phyloP scores from a whole-genome alignment of 345 rosid species.

The Salix koriyanagi region DNA sequence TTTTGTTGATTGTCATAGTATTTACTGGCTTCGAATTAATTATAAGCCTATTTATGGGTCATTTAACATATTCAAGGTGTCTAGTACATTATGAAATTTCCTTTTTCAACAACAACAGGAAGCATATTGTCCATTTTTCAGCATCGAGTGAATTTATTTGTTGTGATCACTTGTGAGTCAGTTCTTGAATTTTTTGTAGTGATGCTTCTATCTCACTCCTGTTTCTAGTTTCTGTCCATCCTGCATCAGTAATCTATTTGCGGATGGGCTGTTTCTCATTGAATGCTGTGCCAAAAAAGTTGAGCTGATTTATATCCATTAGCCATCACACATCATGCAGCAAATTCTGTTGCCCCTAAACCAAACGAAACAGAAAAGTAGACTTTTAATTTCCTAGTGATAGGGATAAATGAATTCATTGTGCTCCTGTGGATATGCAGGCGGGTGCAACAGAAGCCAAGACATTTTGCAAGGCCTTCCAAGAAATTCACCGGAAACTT shows the following conservation, averaged over 20 bases:
- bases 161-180: not conserved
- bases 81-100: not conserved
- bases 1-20: not conserved
- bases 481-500: constrained; percentile 69
- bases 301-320: not conserved
- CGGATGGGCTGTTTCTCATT: not conserved
- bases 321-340: not conserved
- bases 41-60: not conserved
- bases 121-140: not conserved
- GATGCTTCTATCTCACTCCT: not conserved
- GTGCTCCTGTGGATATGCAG: constrained; percentile 26
- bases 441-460: constrained; percentile 67
- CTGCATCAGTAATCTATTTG: not conserved
- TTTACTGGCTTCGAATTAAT: not conserved
- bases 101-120: not conserved
- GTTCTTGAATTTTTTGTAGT: not conserved
- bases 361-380: not conserved
- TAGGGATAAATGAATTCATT: not conserved
- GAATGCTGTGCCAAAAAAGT: not conserved
- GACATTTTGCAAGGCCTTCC: constrained; percentile 70
- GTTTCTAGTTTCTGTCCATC: not conserved
- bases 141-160: not conserved
- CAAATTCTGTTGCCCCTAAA: not conserved
- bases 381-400: not conserved
- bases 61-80: not conserved